Evolutionary conservation across 495 filamentous ascomycete genomes (phyloP).

Genomic region (Rhypophila decipiens): DNA sequence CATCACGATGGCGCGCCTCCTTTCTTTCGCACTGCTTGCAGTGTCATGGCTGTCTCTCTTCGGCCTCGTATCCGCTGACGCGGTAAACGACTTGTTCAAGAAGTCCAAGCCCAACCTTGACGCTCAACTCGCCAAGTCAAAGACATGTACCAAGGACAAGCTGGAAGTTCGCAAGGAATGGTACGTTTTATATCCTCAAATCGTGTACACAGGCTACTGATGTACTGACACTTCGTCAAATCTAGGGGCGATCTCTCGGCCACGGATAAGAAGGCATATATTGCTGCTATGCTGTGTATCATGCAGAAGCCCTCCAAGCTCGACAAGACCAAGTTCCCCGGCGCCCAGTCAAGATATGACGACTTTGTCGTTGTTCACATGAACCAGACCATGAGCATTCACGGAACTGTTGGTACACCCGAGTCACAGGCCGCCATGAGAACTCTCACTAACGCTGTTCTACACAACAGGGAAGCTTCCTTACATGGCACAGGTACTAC

Average conservation of each 20-base stretch:
- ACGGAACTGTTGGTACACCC: slow-evolving; percentile 39
- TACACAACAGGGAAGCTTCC: slow-evolving; percentile 48
- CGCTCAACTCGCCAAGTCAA: slow-evolving; percentile 34
- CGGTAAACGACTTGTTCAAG: slow-evolving; percentile 35
- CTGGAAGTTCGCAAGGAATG: slow-evolving; percentile 43
- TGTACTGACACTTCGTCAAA: not conserved
- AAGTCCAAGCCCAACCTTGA: slow-evolving; percentile 35
- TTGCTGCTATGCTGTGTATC: slow-evolving; percentile 61
- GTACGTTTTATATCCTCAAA: slow-evolving; percentile 23
- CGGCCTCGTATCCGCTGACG: slow-evolving; percentile 27
- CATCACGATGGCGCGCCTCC: slow-evolving; percentile 23
- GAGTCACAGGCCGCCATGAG: not conserved
- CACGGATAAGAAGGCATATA: slow-evolving; percentile 51
- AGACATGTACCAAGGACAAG: slow-evolving; percentile 42
- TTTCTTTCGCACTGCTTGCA: slow-evolving; percentile 19
- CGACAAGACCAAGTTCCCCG: slow-evolving; percentile 30
- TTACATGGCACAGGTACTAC: slow-evolving; percentile 69
- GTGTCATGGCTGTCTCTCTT: slow-evolving; percentile 21
- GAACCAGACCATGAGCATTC: slow-evolving; percentile 54
- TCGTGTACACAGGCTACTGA: not conserved
- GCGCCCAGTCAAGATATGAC: slow-evolving; percentile 47
- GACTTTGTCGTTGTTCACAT: slow-evolving; percentile 67
- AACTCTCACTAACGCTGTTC: too few relatives aligned
- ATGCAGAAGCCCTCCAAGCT: slow-evolving; percentile 44
- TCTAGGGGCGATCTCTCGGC: slow-evolving; percentile 45